Conservation (phyloP, 306 rosid genomes). For the Inga laurina region DNA sequence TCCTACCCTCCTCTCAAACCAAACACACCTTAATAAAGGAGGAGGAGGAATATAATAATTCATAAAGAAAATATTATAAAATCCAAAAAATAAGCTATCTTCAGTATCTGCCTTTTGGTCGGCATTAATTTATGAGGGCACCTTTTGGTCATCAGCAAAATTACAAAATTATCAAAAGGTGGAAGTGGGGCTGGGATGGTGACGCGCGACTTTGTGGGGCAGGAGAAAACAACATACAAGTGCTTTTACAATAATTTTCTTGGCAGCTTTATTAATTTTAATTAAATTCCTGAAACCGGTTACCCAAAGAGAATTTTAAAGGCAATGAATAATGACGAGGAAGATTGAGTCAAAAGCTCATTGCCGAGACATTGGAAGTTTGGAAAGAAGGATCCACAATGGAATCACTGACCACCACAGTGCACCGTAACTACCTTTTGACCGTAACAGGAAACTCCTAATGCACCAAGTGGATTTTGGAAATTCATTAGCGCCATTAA, state of each 20-base stretch:
- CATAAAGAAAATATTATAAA: background rate
- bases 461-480: constrained; percentile 11
- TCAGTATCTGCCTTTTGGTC: background rate
- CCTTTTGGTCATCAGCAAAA: background rate
- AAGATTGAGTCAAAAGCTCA: constrained; percentile 20
- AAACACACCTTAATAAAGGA: too few species aligned
- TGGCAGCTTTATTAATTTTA: constrained; percentile 6
- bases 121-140: background rate
- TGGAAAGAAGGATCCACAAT: constrained; percentile 18
- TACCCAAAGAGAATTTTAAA: constrained; percentile 22
- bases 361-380: constrained; percentile 15
- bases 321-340: constrained; percentile 29
- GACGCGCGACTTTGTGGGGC: background rate
- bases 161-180: background rate
- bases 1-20: too few species aligned
- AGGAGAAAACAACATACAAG: background rate
- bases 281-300: background rate
- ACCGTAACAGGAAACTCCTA: constrained; percentile 32
- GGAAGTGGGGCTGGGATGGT: background rate
- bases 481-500: constrained; percentile 35
- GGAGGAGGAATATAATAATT: background rate
- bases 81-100: background rate
- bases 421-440: constrained; percentile 43
- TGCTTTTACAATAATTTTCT: background rate
- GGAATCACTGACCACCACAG: constrained; percentile 39